A percentile compares a stretch with the other conserved stretches of the same genome.
Evolutionary conservation across 495 filamentous ascomycete genomes (phyloP).

Genomic region (Elasticomyces elasticus): DNA sequence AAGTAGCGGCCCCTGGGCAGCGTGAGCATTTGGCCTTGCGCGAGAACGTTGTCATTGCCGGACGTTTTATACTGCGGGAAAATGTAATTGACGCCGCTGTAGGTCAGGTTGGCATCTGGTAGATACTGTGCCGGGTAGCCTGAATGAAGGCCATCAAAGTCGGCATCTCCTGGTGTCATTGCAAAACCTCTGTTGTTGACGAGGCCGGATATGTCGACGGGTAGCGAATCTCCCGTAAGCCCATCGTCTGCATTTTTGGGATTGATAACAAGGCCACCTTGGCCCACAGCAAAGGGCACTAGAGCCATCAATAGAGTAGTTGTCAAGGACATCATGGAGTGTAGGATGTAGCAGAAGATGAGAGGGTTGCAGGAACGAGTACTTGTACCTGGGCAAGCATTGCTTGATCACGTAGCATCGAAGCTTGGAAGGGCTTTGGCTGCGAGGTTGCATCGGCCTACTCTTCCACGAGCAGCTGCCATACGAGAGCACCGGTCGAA

Average conservation of each 20-base stretch:
- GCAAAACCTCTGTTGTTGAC: slow-evolving; percentile 21
- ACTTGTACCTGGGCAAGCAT: not conserved
- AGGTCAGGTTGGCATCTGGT: slow-evolving; percentile 33
- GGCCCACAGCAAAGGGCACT: not conserved
- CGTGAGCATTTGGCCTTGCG: slow-evolving; percentile 34
- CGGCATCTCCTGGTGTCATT: slow-evolving; percentile 18
- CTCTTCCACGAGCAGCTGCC: too few relatives aligned
- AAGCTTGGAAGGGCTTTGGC: too few relatives aligned
- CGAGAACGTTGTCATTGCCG: slow-evolving; percentile 38
- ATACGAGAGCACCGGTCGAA: too few relatives aligned
- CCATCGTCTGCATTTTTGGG: slow-evolving; percentile 17
- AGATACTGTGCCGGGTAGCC: slow-evolving; percentile 37
- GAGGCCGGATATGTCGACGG: slow-evolving; percentile 12
- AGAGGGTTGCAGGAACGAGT: not conserved
- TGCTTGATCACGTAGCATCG: not conserved
- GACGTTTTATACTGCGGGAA: slow-evolving; percentile 40
- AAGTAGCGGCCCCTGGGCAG: slow-evolving; percentile 34
- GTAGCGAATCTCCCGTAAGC: slow-evolving; percentile 1
- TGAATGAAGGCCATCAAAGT: slow-evolving; percentile 18
- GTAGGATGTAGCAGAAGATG: not conserved
- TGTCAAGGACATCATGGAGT: not conserved
- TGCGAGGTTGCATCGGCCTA: too few relatives aligned
- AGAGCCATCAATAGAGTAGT: not conserved
- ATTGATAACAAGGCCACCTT: slow-evolving; percentile 14
- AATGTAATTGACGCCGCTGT: slow-evolving; percentile 37